phyloP scores from a whole-genome alignment of 2,329 filamentous ascomycete genomes.

The Neodidymelliopsis sp. region DNA sequence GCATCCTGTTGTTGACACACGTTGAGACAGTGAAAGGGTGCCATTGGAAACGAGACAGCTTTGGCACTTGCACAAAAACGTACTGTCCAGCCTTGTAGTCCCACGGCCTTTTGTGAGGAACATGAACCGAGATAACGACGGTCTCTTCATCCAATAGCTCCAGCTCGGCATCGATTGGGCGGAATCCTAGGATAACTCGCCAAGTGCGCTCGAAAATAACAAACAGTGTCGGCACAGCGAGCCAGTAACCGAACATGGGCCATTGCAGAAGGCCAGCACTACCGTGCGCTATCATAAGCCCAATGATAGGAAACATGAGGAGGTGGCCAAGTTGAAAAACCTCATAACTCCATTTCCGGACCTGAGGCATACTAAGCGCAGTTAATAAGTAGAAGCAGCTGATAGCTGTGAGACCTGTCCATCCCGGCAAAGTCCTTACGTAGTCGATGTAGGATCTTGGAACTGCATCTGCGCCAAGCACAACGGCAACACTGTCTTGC shows the following conservation, averaged over 20 bases:
- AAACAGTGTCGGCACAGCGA: constrained; percentile 62
- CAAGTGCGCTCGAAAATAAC: constrained; percentile 59
- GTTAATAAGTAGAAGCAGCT: constrained; percentile 60
- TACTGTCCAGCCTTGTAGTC: constrained; percentile 66
- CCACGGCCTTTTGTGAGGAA: constrained; percentile 60
- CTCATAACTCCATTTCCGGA: constrained; percentile 63
- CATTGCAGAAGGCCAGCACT: constrained; percentile 59
- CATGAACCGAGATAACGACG: constrained; percentile 58
- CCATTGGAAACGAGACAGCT: constrained; percentile 64
- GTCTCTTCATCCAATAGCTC: constrained; percentile 62
- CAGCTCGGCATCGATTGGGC: constrained; percentile 57
- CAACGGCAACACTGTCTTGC: constrained; percentile 54
- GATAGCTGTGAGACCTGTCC: constrained; percentile 59
- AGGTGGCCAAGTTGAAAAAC: constrained; percentile 65
- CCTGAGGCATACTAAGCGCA: constrained; percentile 58
- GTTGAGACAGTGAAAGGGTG: constrained; percentile 67
- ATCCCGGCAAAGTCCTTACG: constrained; percentile 58
- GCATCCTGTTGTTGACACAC: constrained; percentile 61
- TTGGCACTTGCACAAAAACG: constrained; percentile 63
- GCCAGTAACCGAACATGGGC: constrained; percentile 65
- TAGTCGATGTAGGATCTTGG: constrained; percentile 57
- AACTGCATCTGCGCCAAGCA: constrained; percentile 56
- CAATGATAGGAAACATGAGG: constrained; percentile 66
- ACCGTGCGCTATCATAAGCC: constrained; percentile 63
- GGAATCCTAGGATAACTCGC: constrained; percentile 59